A percentile compares a stretch with the other conserved stretches of the same genome.
Evolutionary conservation across 2,329 filamentous ascomycete species (phyloP).

Genomic region (Trichoderma gracile): DNA sequence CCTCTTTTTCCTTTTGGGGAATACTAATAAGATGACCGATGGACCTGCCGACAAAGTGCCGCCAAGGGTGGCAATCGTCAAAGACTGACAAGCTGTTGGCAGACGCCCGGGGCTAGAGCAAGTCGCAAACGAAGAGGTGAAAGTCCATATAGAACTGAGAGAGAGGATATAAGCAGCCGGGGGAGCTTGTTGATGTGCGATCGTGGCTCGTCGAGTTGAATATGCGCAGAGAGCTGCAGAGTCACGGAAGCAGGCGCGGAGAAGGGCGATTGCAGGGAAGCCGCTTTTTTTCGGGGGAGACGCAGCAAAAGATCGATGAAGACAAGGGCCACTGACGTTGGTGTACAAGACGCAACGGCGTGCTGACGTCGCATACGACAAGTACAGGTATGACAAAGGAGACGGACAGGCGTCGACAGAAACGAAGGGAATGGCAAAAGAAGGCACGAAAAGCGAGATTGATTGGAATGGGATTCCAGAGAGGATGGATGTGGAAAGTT

Average conservation of each 20-base stretch:
- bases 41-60: conserved; percentile 21
- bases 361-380: conserved; percentile 16
- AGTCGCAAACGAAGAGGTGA: background rate
- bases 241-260: conserved; percentile 15
- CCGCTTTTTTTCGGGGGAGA: background rate
- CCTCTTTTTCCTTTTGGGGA: conserved; percentile 20
- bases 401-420: background rate
- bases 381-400: conserved; percentile 1
- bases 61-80: conserved; percentile 17
- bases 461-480: conserved; percentile 5
- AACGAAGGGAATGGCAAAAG: background rate
- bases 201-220: conserved; percentile 11
- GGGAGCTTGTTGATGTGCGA: background rate
- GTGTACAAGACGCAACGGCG: background rate
- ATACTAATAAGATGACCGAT: conserved; percentile 21
- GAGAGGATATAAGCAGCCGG: background rate
- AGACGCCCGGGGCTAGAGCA: background rate
- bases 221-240: conserved; percentile 18
- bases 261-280: conserved; percentile 27
- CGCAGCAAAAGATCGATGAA: conserved; percentile 22
- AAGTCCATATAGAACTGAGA: background rate
- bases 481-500: background rate
- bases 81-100: background rate
- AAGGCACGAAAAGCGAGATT: background rate
- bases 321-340: conserved; percentile 22